Evolutionary conservation across 1,284 basidiomycete genomes (phyloP).

Genomic region (Cryptococcus sp.): DNA sequence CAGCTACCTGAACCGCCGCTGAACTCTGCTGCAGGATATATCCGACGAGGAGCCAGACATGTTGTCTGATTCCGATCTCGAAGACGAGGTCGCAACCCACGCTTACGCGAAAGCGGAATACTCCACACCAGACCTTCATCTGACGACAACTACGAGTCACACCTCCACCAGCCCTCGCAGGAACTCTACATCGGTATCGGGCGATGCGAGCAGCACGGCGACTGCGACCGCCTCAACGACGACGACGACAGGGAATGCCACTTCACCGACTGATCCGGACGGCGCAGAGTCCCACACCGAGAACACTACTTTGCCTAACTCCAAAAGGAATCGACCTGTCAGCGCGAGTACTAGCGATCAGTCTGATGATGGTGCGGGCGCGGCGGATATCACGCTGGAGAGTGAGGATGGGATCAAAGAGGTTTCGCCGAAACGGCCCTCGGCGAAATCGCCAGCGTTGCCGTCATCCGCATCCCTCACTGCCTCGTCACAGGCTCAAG

Average conservation of each 20-base stretch:
- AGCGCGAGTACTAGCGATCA: too few species aligned
- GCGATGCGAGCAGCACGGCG: constrained; percentile 4
- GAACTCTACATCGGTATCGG: constrained; percentile 16
- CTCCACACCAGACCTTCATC: constrained; percentile 12
- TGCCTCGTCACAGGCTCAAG: neutral
- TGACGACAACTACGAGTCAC: constrained; percentile 22
- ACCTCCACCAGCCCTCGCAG: constrained; percentile 12
- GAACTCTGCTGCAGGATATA: constrained; percentile 22
- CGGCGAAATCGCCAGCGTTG: neutral
- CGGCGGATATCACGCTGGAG: constrained; percentile 17
- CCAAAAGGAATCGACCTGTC: too few species aligned
- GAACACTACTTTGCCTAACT: too few species aligned
- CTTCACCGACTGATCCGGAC: too few species aligned
- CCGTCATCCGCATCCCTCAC: neutral
- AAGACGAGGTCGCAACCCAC: constrained; percentile 38
- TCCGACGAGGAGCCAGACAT: constrained; percentile 36
- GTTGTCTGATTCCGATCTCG: constrained; percentile 50
- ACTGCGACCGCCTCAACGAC: too few species aligned
- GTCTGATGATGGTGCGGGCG: constrained; percentile 8
- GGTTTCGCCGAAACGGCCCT: neutral
- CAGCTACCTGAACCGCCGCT: neutral
- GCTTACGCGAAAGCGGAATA: constrained; percentile 11
- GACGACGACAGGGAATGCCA: too few species aligned
- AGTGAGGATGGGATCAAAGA: constrained; percentile 12
- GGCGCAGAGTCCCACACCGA: too few species aligned